phyloP scores from a whole-genome alignment of 352 stramenopile genomes.

The Thalassiosira hispida region DNA sequence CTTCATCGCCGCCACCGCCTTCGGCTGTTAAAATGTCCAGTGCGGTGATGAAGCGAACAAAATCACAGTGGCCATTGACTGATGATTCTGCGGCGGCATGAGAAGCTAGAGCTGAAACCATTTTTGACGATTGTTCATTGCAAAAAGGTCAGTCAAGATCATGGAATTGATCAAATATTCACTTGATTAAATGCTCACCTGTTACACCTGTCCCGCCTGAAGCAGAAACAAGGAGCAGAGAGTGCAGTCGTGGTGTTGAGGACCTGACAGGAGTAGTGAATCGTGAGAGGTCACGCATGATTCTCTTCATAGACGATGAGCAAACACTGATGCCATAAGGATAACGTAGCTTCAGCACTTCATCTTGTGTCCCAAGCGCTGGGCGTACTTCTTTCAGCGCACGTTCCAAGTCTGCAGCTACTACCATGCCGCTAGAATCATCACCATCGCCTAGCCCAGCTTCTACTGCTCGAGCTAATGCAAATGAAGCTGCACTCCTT shows the following conservation, averaged over 20 bases:
- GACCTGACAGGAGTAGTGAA: conserved; percentile 65
- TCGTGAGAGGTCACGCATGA: conserved; percentile 66
- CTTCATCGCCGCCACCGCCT: conserved; percentile 61
- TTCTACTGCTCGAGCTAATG: conserved; percentile 73
- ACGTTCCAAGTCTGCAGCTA: conserved; percentile 89
- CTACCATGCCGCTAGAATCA: conserved; percentile 62
- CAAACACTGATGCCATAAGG: conserved; percentile 72
- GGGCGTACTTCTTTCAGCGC: conserved; percentile 94
- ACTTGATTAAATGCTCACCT: too few relatives aligned
- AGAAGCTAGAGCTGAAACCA: conserved; percentile 51
- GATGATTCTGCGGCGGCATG: conserved; percentile 71
- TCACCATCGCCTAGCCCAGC: conserved; percentile 24
- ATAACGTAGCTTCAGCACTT: conserved; percentile 87
- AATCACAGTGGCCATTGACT: conserved; percentile 60
- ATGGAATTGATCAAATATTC: too few relatives aligned
- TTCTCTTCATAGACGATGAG: conserved; percentile 65
- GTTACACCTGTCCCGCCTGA: conserved; percentile 26
- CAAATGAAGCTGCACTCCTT: conserved; percentile 89
- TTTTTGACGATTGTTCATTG: too few relatives aligned
- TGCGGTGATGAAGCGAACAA: conserved; percentile 75
- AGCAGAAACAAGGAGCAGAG: conserved; percentile 70
- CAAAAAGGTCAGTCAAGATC: too few relatives aligned
- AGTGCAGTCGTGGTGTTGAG: conserved; percentile 59
- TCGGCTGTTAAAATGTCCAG: conserved; percentile 68
- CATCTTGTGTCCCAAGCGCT: conserved; percentile 93